Evolutionary conservation across 495 filamentous ascomycete species (phyloP).

Genomic region (Clavariopsis aquatica): DNA sequence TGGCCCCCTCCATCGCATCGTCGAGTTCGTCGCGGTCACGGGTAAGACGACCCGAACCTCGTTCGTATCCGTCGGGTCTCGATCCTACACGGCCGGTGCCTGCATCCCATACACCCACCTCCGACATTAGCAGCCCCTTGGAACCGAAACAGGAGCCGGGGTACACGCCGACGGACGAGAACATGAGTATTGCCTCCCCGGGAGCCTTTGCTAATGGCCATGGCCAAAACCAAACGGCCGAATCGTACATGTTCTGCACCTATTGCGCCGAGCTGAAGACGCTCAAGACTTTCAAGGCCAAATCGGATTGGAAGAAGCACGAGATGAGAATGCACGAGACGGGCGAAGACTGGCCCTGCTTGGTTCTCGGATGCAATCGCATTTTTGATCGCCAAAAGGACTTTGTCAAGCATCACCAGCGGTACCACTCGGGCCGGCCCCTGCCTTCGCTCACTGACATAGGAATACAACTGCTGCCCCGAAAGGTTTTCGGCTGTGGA

Average conservation of each 20-base stretch:
- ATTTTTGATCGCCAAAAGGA: slow-evolving; percentile 35
- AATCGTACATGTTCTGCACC: slow-evolving; percentile 34
- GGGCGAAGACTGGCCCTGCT: slow-evolving; percentile 32
- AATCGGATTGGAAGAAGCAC: slow-evolving; percentile 37
- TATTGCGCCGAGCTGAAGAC: slow-evolving; percentile 28
- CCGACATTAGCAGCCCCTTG: slow-evolving; percentile 26
- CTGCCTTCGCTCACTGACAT: slow-evolving; percentile 31
- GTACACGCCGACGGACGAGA: slow-evolving; percentile 32
- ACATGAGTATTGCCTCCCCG: slow-evolving; percentile 18
- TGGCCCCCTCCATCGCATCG: slow-evolving; percentile 27
- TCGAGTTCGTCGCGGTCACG: slow-evolving; percentile 27
- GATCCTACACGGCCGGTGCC: slow-evolving; percentile 24
- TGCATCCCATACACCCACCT: slow-evolving; percentile 17
- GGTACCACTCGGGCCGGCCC: slow-evolving; percentile 27
- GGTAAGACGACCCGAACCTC: slow-evolving; percentile 14
- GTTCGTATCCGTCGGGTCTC: slow-evolving; percentile 26
- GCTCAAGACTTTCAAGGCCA: slow-evolving; percentile 31
- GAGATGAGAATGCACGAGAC: slow-evolving; percentile 37
- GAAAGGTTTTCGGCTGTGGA: slow-evolving; percentile 35
- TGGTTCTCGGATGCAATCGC: slow-evolving; percentile 24
- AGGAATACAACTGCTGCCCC: slow-evolving; percentile 20
- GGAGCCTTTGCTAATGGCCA: background rate
- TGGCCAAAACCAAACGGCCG: background rate
- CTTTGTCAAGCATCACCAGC: slow-evolving; percentile 29
- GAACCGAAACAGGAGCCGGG: slow-evolving; percentile 16